These are phyloP conservation scores for Rhizopogon sp. DNA, from an alignment of 768 basidiomycete genomes.

Conservation along the genomic window DNA sequence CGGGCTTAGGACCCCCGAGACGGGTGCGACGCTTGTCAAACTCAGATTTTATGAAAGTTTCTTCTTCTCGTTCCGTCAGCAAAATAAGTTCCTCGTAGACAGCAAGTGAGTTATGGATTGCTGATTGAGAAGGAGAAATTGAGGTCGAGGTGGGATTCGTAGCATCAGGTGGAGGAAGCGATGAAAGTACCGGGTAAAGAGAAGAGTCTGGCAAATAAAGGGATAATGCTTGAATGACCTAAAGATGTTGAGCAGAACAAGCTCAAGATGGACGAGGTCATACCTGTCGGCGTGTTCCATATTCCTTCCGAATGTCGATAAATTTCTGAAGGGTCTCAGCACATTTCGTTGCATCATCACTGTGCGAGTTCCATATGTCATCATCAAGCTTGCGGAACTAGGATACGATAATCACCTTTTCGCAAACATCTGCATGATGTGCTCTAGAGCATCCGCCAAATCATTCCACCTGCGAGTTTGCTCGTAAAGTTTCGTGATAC, in stretches of 20 bases:
- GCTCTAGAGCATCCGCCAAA: conserved; percentile 46
- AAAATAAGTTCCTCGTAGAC: conserved; percentile 67
- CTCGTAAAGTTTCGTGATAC: conserved; percentile 70
- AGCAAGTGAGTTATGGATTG: conserved; percentile 66
- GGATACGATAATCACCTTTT: conserved; percentile 43
- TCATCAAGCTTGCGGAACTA: neutral
- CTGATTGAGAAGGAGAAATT: conserved; percentile 50
- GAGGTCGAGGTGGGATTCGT: conserved; percentile 66
- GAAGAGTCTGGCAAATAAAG: conserved; percentile 73
- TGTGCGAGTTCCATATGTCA: conserved; percentile 22
- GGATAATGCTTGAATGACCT: conserved; percentile 66
- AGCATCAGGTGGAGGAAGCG: conserved; percentile 70
- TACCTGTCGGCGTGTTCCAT: conserved; percentile 61
- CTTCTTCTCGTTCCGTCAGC: conserved; percentile 62
- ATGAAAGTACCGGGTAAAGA: conserved; percentile 54
- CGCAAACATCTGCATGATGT: conserved; percentile 53
- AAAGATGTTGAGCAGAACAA: neutral
- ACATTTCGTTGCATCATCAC: conserved; percentile 72
- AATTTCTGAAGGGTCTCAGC: conserved; percentile 80
- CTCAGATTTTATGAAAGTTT: conserved; percentile 52
- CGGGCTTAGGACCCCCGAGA: conserved; percentile 59
- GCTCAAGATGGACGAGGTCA: conserved; percentile 3
- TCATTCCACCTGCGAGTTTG: conserved; percentile 53
- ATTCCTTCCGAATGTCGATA: conserved; percentile 53
- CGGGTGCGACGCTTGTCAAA: conserved; percentile 75